Evolutionary conservation across 345 rosid species (phyloP).

Genomic region (Melaleuca alternifolia): DNA sequence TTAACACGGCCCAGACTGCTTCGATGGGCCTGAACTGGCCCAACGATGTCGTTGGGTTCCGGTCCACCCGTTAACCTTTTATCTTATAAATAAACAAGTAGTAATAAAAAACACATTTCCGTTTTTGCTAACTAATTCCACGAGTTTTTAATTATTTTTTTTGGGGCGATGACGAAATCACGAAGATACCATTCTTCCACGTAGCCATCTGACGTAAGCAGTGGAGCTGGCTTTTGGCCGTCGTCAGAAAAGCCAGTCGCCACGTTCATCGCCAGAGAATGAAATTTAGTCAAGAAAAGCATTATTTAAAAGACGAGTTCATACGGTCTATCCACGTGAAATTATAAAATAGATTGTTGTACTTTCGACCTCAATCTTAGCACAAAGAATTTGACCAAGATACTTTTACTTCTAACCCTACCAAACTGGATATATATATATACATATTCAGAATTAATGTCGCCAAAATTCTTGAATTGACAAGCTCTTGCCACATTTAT

Average conservation of each 20-base stretch:
- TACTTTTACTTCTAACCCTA: neutral
- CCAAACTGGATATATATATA: neutral
- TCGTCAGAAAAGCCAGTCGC: neutral
- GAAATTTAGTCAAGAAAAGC: neutral
- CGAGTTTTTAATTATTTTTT: neutral
- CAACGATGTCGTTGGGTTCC: rapidly evolving
- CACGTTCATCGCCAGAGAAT: neutral
- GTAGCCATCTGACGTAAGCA: neutral
- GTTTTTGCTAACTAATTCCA: too few relatives aligned
- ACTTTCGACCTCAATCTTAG: neutral
- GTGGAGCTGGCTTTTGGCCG: neutral
- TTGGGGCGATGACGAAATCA: neutral
- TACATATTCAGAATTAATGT: neutral
- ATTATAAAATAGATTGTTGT: neutral
- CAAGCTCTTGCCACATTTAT: neutral
- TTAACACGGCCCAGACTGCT: neutral
- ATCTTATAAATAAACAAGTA: neutral
- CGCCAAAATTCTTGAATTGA: neutral
- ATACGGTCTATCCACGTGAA: neutral
- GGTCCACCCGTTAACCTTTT: neutral
- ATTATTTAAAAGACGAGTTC: neutral
- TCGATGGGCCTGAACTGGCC: neutral
- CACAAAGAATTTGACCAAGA: neutral
- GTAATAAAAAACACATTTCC: neutral
- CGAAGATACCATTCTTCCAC: neutral